These are phyloP conservation scores for Vachellia collinsii DNA, from an alignment of 306 rosid species.

Conservation along the genomic window DNA sequence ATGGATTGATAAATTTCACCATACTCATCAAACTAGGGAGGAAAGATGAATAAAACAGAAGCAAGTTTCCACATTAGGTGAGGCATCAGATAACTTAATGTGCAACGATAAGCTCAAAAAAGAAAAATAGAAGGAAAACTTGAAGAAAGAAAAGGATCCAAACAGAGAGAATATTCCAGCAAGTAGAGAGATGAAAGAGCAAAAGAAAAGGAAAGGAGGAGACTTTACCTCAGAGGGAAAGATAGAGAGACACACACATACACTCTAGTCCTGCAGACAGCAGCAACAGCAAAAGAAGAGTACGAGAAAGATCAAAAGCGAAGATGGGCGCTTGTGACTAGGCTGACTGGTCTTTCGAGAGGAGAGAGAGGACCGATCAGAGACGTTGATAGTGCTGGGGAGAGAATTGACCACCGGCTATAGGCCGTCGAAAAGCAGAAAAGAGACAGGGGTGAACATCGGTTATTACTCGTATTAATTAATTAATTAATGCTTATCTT, in stretches of 20 bases:
- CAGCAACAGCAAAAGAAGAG: background rate
- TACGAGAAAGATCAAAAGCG: background rate
- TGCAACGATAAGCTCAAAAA: conserved; percentile 3
- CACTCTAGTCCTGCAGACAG: conserved; percentile 24
- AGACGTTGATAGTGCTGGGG: conserved; percentile 36
- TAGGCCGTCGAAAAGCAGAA: conserved; percentile 36
- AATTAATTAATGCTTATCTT: no score
- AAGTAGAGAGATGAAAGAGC: conserved; percentile 1
- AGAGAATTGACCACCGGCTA: conserved; percentile 14
- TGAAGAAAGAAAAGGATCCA: background rate
- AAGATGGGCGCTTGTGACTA: background rate
- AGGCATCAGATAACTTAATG: background rate
- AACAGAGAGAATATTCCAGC: background rate
- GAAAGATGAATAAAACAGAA: background rate
- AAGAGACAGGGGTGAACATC: conserved; percentile 4
- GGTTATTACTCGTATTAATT: background rate
- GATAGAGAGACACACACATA: background rate
- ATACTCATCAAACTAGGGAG: conserved; percentile 4
- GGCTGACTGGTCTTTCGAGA: background rate
- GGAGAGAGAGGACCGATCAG: conserved; percentile 7
- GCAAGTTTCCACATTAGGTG: background rate
- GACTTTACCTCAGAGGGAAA: conserved; percentile 28
- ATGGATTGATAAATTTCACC: background rate
- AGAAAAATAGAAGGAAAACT: background rate
- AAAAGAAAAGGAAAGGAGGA: conserved; percentile 5